phyloP scores from a whole-genome alignment of 1,284 basidiomycete species.

The Filobasidium uniguttulatum region DNA sequence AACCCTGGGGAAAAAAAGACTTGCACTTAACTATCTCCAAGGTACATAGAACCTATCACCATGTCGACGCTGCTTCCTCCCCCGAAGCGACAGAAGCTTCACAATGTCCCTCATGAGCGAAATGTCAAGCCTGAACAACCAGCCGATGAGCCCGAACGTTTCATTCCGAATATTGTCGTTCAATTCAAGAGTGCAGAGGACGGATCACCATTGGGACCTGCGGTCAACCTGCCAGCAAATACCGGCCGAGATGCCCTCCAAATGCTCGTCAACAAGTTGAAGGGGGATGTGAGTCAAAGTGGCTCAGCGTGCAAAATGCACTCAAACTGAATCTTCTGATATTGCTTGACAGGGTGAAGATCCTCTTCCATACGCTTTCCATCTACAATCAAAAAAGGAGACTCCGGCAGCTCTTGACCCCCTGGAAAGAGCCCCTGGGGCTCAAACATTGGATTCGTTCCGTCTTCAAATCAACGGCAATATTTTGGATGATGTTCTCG shows the following conservation, averaged over 20 bases:
- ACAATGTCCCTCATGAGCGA: slow-evolving; percentile 26
- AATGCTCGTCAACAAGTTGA: slow-evolving; percentile 68
- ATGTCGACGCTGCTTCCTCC: slow-evolving; percentile 76
- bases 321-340: not conserved
- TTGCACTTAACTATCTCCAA: too few relatives aligned
- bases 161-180: slow-evolving; percentile 60
- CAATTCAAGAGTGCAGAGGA: slow-evolving; percentile 83
- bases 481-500: slow-evolving; percentile 62
- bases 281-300: slow-evolving; percentile 46
- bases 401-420: slow-evolving; percentile 19
- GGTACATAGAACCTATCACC: too few relatives aligned
- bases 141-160: slow-evolving; percentile 41
- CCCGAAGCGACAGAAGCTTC: slow-evolving; percentile 67
- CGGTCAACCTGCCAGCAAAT: slow-evolving; percentile 75
- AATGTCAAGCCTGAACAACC: slow-evolving; percentile 37
- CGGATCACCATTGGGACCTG: slow-evolving; percentile 62
- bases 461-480: slow-evolving; percentile 69
- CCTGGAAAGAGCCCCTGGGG: slow-evolving; percentile 9
- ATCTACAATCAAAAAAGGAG: slow-evolving; percentile 47
- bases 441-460: slow-evolving; percentile 38
- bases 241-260: slow-evolving; percentile 72
- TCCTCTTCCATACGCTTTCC: slow-evolving; percentile 77
- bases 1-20: too few relatives aligned
- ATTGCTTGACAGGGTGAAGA: slow-evolving; percentile 57
- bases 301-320: slow-evolving; percentile 3